Base-by-base conservation (phyloP, 208 protist genomes). In the Leishmania martiniquensis region DNA sequence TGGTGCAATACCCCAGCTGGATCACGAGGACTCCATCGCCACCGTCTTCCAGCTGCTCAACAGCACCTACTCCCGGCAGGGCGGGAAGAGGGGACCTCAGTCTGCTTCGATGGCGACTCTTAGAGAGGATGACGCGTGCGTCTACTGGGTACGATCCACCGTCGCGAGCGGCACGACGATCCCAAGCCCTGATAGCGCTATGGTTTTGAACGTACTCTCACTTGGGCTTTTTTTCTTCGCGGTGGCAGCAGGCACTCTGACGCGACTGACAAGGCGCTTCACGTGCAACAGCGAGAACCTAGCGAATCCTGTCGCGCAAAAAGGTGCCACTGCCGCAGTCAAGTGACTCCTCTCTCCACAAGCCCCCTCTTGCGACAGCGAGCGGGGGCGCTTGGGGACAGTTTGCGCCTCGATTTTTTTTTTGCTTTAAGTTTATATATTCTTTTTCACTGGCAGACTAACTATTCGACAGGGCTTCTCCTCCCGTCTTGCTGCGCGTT, bases 121-220 rank as follows among this genome's bases (percentile, higher is more conserved):
- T 25, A 49, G n/a, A n/a, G 34, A 29, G 7, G 75, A 12, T 3
- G 34, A 55, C 74, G 34, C 39, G 20, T 85, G 80, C 34, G 77
- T 68, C 10, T 75, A 83, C 76, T 81, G 86, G 84, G 49, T 93
- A 69, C 87, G 90, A 29, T 91, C 90, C 55, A 89, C 83, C 9
- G 83, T 84, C 62, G 85, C 87, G 57, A 85, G 80, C 7, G 92
- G 92, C 39, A 89, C 83, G 4, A 89, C 83, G 57, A 89, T 96
- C 42, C 92, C 92, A 49, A 84, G 82, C n/a, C 87, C 92, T 2
- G 92, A 96, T 67, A 72, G 89, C 1, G 90, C 92, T 15, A 96
- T 96, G 92, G 57, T 93, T 12, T 94, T 96, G 67, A 96, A 96
- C 76, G 85, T 88, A 7, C 74, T 91, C 44, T 84, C 89, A 1